Conservation (phyloP, 1,284 basidiomycete genomes). For the Fomitiporia mediterranea region DNA sequence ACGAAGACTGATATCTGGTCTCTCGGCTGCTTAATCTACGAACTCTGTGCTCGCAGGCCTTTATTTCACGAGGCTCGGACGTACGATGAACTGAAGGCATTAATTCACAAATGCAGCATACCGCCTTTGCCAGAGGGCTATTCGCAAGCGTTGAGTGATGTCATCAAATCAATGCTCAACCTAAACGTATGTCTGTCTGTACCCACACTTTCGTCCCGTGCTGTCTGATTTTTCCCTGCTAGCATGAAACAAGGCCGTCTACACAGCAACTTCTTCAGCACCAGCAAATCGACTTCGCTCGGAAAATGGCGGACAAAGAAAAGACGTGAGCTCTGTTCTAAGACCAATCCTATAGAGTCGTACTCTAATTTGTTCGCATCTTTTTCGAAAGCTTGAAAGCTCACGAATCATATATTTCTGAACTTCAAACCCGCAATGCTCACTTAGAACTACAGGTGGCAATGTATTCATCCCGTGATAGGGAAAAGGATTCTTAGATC, state of each 20-base stretch:
- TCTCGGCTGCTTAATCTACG: slow-evolving; percentile 92
- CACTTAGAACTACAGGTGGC: slow-evolving; percentile 51
- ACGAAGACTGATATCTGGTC: slow-evolving; percentile 99
- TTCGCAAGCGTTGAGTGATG: slow-evolving; percentile 62
- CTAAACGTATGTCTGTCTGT: slow-evolving; percentile 57
- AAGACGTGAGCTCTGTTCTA: slow-evolving; percentile 55
- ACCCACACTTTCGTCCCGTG: not conserved
- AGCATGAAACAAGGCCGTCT: slow-evolving; percentile 83
- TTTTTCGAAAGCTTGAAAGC: slow-evolving; percentile 53
- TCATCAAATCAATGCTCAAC: slow-evolving; percentile 85
- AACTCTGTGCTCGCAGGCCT: slow-evolving; percentile 88
- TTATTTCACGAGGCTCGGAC: slow-evolving; percentile 91
- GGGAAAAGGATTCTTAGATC: slow-evolving; percentile 58
- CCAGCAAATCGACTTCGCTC: slow-evolving; percentile 66
- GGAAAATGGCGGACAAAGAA: slow-evolving; percentile 70
- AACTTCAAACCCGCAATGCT: slow-evolving; percentile 56
- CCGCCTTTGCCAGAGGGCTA: slow-evolving; percentile 82
- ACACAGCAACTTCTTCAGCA: slow-evolving; percentile 74
- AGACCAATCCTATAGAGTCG: slow-evolving; percentile 1
- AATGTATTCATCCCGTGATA: slow-evolving; percentile 40
- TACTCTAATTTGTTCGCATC: slow-evolving; percentile 1
- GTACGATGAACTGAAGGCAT: slow-evolving; percentile 76
- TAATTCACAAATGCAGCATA: slow-evolving; percentile 82
- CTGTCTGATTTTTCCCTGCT: slow-evolving; percentile 1
- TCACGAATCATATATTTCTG: slow-evolving; percentile 54